phyloP scores from a whole-genome alignment of 2,329 filamentous ascomycete species.

The Colletotrichum noveboracense region DNA sequence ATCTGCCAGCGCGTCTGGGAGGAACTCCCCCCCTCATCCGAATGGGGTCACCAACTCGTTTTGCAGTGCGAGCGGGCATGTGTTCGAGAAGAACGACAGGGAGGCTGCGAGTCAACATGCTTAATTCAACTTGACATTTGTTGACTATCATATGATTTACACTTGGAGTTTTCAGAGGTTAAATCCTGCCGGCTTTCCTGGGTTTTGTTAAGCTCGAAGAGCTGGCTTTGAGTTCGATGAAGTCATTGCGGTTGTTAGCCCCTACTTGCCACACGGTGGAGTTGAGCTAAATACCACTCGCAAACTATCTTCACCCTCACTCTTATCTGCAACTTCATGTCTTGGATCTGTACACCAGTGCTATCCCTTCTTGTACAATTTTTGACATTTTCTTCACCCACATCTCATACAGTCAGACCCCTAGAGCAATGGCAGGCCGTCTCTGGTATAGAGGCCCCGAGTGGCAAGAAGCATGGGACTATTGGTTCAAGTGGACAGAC shows the following conservation, averaged over 20 bases:
- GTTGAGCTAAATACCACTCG: background rate
- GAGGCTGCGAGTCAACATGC: background rate
- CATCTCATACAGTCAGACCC: background rate
- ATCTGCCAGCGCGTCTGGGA: background rate
- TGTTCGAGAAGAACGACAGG: background rate
- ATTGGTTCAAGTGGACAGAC: slow-evolving; percentile 72
- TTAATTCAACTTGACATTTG: background rate
- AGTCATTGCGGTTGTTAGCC: background rate
- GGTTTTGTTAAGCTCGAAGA: too few relatives aligned
- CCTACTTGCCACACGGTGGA: background rate
- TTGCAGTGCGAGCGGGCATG: background rate
- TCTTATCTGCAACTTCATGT: background rate
- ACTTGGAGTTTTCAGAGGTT: background rate
- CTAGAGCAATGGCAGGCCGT: slow-evolving; percentile 8
- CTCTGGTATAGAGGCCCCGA: slow-evolving; percentile 19
- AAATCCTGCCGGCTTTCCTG: background rate
- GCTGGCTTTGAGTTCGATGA: slow-evolving; percentile 2
- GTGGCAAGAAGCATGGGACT: slow-evolving; percentile 56
- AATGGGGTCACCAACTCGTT: slow-evolving; percentile 9
- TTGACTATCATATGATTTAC: background rate
- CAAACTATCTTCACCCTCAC: background rate
- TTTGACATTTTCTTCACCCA: background rate
- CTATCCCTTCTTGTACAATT: background rate
- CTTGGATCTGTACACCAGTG: background rate
- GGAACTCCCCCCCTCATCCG: background rate